Conservation (phyloP, 164 flowering plant species). For the Vitis rupestris region DNA sequence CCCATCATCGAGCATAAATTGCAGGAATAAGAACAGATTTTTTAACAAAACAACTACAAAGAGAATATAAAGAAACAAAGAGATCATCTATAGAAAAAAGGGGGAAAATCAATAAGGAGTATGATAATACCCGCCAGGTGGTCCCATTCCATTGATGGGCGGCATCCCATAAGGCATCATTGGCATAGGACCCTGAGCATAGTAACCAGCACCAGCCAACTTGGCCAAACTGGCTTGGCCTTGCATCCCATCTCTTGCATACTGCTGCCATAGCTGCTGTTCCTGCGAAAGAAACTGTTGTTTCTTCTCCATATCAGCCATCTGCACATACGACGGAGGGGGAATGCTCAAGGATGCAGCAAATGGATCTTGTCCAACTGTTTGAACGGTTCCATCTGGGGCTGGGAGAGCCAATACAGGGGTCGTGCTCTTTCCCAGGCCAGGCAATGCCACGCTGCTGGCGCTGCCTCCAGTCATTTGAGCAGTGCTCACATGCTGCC, state of each 20-base stretch:
- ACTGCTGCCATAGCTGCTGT: conserved; percentile 63
- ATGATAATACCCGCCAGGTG: conserved; percentile 45
- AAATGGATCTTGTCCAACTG: conserved; percentile 63
- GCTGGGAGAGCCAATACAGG: conserved; percentile 74
- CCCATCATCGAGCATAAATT: conserved; percentile 21
- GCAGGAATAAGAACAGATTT: conserved; percentile 15
- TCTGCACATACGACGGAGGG: conserved; percentile 71
- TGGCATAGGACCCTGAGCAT: conserved; percentile 28
- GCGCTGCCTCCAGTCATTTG: conserved; percentile 62
- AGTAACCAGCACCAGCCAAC: conserved; percentile 35
- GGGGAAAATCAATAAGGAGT: conserved; percentile 30
- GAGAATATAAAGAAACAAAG: conserved; percentile 17
- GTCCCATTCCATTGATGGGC: conserved; percentile 46
- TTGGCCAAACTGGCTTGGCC: conserved; percentile 62
- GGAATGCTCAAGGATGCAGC: conserved; percentile 59
- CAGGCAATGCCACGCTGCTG: conserved; percentile 69
- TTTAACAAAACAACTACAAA: conserved; percentile 13
- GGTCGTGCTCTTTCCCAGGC: conserved; percentile 35
- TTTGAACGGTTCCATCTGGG: conserved; percentile 60
- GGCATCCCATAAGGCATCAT: conserved; percentile 66
- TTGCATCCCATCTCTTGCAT: conserved; percentile 59
- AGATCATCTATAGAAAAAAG: conserved; percentile 6
- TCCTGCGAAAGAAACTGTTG: conserved; percentile 57
- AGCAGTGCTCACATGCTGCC: conserved; percentile 47
- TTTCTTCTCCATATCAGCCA: conserved; percentile 75